phyloP scores from a whole-genome alignment of 768 basidiomycete species.

The Tricholoma furcatifolium region DNA sequence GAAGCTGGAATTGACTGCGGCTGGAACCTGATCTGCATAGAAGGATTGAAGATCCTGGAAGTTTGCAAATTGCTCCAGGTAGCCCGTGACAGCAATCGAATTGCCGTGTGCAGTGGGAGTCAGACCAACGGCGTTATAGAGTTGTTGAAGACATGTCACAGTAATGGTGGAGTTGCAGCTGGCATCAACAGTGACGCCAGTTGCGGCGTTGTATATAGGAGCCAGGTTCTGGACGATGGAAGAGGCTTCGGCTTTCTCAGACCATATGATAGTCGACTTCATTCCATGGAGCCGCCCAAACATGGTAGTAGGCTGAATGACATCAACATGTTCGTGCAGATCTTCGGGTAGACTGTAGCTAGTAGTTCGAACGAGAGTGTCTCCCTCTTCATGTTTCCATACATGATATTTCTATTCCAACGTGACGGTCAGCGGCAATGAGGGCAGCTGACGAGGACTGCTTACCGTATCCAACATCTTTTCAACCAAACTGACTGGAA shows the following conservation, averaged over 20 bases:
- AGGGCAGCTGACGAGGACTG: background rate
- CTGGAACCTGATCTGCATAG: slow-evolving; percentile 43
- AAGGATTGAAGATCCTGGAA: slow-evolving; percentile 48
- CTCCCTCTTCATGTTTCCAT: slow-evolving; percentile 55
- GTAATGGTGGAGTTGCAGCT: slow-evolving; percentile 53
- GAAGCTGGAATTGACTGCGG: slow-evolving; percentile 49
- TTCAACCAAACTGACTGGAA: slow-evolving; percentile 59
- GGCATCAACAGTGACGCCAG: slow-evolving; percentile 32
- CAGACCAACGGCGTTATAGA: slow-evolving; percentile 54
- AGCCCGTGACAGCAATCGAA: slow-evolving; percentile 52
- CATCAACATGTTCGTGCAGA: slow-evolving; percentile 58
- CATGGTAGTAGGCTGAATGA: slow-evolving; percentile 71
- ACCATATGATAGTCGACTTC: slow-evolving; percentile 18
- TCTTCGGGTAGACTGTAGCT: slow-evolving; percentile 62
- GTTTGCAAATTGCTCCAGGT: slow-evolving; percentile 53
- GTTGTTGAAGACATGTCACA: slow-evolving; percentile 48
- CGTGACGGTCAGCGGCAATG: background rate
- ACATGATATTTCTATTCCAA: slow-evolving; percentile 58
- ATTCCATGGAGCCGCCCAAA: slow-evolving; percentile 37
- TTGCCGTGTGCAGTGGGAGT: slow-evolving; percentile 42
- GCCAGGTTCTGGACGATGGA: slow-evolving; percentile 7
- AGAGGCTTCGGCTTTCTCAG: slow-evolving; percentile 20
- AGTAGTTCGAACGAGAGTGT: slow-evolving; percentile 59
- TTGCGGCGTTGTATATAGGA: background rate
- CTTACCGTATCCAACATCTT: slow-evolving; percentile 59